Conservation (phyloP, 1,284 basidiomycete species). For the Athelia psychrophila region DNA sequence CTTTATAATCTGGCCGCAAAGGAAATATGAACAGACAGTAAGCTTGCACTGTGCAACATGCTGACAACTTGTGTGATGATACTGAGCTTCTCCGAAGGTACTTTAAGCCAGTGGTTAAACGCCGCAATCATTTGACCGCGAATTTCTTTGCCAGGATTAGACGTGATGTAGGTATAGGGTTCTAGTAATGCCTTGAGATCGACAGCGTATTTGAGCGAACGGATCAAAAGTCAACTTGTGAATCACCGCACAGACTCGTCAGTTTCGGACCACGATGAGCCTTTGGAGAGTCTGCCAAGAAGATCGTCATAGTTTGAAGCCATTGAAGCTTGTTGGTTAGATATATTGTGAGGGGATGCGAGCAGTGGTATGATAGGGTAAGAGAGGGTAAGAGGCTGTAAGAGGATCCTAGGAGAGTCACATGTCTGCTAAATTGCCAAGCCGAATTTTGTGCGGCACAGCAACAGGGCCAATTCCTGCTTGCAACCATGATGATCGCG, state of each 20-base stretch:
- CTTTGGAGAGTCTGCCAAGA: conserved; percentile 21
- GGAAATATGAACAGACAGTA: conserved; percentile 67
- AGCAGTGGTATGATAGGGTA: no score
- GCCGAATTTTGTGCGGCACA: no score
- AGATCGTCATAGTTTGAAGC: conserved; percentile 22
- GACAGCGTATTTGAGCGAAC: not conserved
- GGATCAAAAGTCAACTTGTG: not conserved
- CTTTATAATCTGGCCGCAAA: conserved; percentile 7
- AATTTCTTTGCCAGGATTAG: conserved; percentile 93
- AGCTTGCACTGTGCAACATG: conserved; percentile 93
- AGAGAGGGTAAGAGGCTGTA: no score
- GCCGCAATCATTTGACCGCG: conserved; percentile 88
- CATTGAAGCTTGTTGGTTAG: no score
- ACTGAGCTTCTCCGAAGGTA: conserved; percentile 69
- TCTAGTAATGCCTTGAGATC: conserved; percentile 66
- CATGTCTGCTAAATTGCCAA: no score
- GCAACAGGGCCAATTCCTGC: no score
- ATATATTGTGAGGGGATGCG: no score
- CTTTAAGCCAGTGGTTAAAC: conserved; percentile 92
- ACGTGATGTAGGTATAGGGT: conserved; percentile 85
- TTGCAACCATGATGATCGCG: not conserved
- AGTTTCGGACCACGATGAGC: conserved; percentile 21
- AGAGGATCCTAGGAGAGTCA: no score
- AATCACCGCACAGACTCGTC: conserved; percentile 21
- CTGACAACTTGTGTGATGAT: conserved; percentile 81